These are phyloP conservation scores for Dissophora ornata DNA, from an alignment of 192 early-diverging fungal species.

Conservation along the genomic window DNA sequence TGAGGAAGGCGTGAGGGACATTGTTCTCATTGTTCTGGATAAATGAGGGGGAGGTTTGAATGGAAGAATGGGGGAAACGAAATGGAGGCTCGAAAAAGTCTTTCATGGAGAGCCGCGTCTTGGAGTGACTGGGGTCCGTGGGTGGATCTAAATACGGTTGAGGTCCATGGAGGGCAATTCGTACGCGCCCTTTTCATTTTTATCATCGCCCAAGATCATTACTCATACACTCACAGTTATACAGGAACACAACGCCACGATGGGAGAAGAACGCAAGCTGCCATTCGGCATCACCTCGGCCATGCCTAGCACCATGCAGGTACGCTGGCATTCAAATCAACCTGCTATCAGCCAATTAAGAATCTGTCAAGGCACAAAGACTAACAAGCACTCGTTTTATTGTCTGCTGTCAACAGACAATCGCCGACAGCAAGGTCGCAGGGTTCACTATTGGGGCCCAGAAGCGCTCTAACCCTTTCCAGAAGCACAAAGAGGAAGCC, in stretches of 20 bases:
- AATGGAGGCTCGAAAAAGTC: no score
- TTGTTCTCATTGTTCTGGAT: no score
- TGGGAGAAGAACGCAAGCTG: conserved; percentile 49
- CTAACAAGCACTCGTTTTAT: not conserved
- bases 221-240: no score
- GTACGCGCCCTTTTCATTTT: no score
- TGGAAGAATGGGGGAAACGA: not conserved
- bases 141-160: no score
- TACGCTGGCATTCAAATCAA: not conserved
- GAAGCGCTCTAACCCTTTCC: conserved; percentile 77
- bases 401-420: conserved; percentile 54
- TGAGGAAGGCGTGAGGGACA: conserved; percentile 26
- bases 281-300: conserved; percentile 52
- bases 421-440: conserved; percentile 72
- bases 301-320: conserved; percentile 56
- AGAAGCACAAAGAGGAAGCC: conserved; percentile 80
- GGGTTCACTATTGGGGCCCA: conserved; percentile 74
- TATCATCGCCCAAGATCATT: no score
- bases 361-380: no score
- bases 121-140: no score
- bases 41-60: not conserved
- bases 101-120: no score
- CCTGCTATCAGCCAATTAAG: no score
- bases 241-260: not conserved
- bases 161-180: no score